Evolutionary conservation across 371 early-diverging fungal species (phyloP).

Genomic region (Saksenaea oblongispora): DNA sequence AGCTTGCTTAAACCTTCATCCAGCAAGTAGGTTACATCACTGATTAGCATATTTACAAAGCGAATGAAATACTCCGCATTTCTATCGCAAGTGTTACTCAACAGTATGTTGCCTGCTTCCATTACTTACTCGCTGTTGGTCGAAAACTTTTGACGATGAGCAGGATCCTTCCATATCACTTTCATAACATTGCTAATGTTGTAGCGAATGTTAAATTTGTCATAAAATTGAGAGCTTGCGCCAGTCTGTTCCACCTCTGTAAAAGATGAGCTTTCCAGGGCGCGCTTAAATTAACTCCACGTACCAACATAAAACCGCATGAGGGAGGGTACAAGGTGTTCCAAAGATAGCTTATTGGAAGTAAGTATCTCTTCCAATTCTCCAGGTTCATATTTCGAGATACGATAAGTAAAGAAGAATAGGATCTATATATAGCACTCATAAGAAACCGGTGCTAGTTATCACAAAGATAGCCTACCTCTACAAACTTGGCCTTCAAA

Average conservation of each 20-base stretch:
- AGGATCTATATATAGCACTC: slow-evolving; percentile 56
- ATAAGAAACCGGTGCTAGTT: not conserved
- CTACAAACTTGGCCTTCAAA: slow-evolving; percentile 90
- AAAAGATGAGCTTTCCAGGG: not conserved
- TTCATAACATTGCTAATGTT: slow-evolving; percentile 94
- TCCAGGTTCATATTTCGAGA: slow-evolving; percentile 52
- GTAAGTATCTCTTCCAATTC: slow-evolving; percentile 69
- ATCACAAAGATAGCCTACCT: slow-evolving; percentile 50
- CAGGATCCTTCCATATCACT: slow-evolving; percentile 77
- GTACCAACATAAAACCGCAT: slow-evolving; percentile 89
- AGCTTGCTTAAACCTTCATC: slow-evolving; percentile 92
- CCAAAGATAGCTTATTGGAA: slow-evolving; percentile 72
- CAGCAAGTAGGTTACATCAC: slow-evolving; percentile 93
- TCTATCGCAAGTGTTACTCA: slow-evolving; percentile 16
- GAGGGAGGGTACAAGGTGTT: slow-evolving; percentile 77
- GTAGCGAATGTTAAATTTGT: slow-evolving; percentile 97
- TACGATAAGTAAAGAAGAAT: slow-evolving; percentile 71
- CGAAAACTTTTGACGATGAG: slow-evolving; percentile 58
- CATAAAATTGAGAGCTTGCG: slow-evolving; percentile 91
- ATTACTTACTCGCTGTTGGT: slow-evolving; percentile 59
- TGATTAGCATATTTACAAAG: slow-evolving; percentile 94
- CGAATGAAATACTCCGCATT: slow-evolving; percentile 78
- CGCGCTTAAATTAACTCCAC: slow-evolving; percentile 12
- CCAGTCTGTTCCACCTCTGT: slow-evolving; percentile 94
- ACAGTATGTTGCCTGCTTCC: not conserved